phyloP scores from a whole-genome alignment of 177 flowering plant genomes.

The Tripterygium wilfordii region DNA sequence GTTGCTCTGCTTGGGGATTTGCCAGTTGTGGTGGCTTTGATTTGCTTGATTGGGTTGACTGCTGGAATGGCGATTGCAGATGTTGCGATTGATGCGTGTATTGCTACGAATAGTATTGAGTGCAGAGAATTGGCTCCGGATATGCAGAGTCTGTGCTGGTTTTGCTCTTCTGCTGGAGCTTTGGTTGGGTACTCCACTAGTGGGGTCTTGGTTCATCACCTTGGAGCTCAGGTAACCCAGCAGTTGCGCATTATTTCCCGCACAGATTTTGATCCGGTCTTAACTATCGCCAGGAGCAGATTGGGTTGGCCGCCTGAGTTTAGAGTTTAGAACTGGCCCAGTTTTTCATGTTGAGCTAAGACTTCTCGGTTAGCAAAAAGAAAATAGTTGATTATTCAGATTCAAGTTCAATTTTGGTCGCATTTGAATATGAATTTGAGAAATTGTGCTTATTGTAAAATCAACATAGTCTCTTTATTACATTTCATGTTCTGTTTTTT shows the following conservation, averaged over 20 bases:
- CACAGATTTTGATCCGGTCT: background rate
- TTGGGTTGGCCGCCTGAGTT: no score
- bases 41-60: constrained; percentile 38
- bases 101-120: constrained; percentile 55
- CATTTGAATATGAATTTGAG: no score
- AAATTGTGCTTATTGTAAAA: no score
- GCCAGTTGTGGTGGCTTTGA: constrained; percentile 36
- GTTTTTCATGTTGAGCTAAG: no score
- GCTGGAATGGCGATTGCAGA: constrained; percentile 60
- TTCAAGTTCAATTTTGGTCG: background rate
- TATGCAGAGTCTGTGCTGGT: constrained; percentile 65
- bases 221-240: constrained; percentile 53
- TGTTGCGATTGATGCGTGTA: constrained; percentile 69
- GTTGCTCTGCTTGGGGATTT: constrained; percentile 30
- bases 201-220: constrained; percentile 56
- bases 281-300: no score
- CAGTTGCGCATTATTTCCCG: background rate
- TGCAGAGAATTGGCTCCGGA: constrained; percentile 47
- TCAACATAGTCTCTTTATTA: background rate
- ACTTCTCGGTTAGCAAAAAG: no score
- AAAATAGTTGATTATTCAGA: no score
- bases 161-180: constrained; percentile 53
- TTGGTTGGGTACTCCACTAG: constrained; percentile 56
- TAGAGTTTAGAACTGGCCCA: no score
- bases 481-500: background rate